Evolutionary conservation across 2,329 filamentous ascomycete species (phyloP), one percentile per base, ranked within the genome.

Genomic region (Cordyceps pruinosa): DNA sequence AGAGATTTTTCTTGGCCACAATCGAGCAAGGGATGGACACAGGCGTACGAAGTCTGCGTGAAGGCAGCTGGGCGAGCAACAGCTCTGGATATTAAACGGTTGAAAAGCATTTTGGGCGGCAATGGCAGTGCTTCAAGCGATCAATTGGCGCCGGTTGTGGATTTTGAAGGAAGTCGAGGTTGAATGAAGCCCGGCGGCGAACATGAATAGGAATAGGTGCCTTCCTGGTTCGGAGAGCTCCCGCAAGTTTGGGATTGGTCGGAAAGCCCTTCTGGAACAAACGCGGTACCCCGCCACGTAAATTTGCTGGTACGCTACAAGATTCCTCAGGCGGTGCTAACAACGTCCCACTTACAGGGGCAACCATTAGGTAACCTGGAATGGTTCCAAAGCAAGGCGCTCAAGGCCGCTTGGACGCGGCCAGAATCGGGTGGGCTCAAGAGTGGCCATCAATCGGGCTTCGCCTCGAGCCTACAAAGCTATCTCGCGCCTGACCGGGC

Each of bases 41-140:
- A 41, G 35, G 73, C 77, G 70, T 74, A 84, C 81, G 74, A 75
- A 61, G 78, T 77, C 64, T 73, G 75, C 65, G 74, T 78, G 71
- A 83, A 79, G 60, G 68, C 59, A 51, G 77, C 78, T 67, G 82
- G 81, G 68, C 81, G 80, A 68, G 76, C 77, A 68, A 77, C 74
- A 65, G 77, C 75, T 71, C 81, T 77, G 64, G 80, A 76, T 78
- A 84, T 78, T 78, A 84, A 77, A 70, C 81, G 80, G 69, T 76
- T 80, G 62, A 81, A 74, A 69, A 86, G 73, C 83, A 86, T 86
- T 60, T 66, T 80, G 70, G 66, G 62, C 62, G 62, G 61, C 62
- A 57, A 63, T 60, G 60, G 58, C 57, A 50, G 58, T 52, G 51
- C 42, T 63, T 60, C 61, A 61, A 61, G 58, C 62, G 59, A 61